These are phyloP conservation scores for Sergeia podlipaevii DNA, from an alignment of 208 protist genomes.

Conservation along the genomic window DNA sequence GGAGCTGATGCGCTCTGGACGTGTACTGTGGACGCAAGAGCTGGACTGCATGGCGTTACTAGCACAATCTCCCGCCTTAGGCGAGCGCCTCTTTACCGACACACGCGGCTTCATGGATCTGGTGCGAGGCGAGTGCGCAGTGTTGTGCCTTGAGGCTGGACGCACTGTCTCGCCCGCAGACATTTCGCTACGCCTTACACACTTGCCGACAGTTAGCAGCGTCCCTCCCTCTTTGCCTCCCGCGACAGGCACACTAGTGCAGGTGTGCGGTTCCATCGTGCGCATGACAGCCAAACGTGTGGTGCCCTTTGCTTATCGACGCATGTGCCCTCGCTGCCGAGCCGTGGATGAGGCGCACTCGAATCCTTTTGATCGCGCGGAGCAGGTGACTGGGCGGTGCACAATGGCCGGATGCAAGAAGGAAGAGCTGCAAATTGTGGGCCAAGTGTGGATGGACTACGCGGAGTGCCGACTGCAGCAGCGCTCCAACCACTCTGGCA, in stretches of 20 bases:
- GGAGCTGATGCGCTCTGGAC: conserved; percentile 11
- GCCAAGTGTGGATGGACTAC: conserved; percentile 88
- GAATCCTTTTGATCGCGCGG: conserved; percentile 63
- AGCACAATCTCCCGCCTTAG: conserved; percentile 37
- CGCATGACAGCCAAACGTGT: conserved; percentile 78
- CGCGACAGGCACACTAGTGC: conserved; percentile 50
- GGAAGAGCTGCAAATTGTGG: conserved; percentile 66
- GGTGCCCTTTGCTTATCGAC: conserved; percentile 57
- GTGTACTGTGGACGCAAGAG: conserved; percentile 56
- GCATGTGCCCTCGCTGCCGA: conserved; percentile 72
- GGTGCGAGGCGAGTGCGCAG: conserved; percentile 37
- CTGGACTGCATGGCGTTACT: conserved; percentile 81
- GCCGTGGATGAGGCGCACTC: conserved; percentile 38
- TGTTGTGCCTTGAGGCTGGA: conserved; percentile 47
- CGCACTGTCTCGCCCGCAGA: conserved; percentile 35
- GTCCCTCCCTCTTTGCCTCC: conserved; percentile 61
- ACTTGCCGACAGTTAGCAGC: conserved; percentile 48
- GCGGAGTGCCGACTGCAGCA: conserved; percentile 87
- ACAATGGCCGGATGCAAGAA: conserved; percentile 44
- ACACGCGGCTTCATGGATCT: conserved; percentile 38
- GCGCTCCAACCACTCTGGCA: conserved; percentile 64
- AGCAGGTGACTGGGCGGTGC: conserved; percentile 38
- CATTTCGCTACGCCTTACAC: conserved; percentile 64
- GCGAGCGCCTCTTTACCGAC: conserved; percentile 34
- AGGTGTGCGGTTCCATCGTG: conserved; percentile 79